Evolutionary conservation across 352 stramenopile genomes (phyloP).

Genomic region (Phytophthora idaei): DNA sequence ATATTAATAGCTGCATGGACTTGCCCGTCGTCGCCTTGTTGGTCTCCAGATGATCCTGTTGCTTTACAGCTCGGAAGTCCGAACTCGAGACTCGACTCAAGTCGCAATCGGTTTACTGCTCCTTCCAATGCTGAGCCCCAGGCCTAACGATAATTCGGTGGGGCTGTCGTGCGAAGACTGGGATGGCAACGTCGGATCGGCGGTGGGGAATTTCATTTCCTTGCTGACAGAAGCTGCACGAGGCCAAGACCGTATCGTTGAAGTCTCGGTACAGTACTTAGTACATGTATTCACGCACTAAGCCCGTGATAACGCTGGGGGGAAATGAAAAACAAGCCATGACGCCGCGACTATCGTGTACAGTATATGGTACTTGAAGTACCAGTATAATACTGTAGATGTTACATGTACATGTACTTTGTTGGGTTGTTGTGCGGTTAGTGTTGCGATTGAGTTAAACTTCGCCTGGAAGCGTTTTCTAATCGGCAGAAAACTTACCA

Average conservation of each 20-base stretch:
- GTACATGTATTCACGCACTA: conserved; percentile 1
- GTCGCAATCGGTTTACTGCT: neutral
- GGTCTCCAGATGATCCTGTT: conserved; percentile 20
- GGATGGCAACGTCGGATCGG: conserved; percentile 9
- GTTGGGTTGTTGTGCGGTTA: neutral
- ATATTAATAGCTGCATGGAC: conserved; percentile 6
- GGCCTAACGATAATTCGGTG: conserved; percentile 16
- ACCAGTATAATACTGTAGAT: neutral
- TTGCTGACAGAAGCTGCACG: conserved; percentile 2
- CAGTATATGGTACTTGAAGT: neutral
- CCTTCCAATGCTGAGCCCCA: conserved; percentile 3
- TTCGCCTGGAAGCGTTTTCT: neutral
- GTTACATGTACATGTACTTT: no score
- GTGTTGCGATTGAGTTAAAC: neutral
- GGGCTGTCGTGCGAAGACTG: conserved; percentile 11
- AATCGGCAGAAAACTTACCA: neutral
- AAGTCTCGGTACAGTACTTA: neutral
- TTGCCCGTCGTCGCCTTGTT: conserved; percentile 23
- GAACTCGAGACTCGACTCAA: neutral
- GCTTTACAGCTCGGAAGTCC: neutral
- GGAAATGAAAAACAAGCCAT: neutral
- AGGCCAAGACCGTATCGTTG: conserved; percentile 18
- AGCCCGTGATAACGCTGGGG: conserved; percentile 9
- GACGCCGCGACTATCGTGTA: neutral
- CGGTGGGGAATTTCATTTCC: neutral